These are phyloP conservation scores for Corylus avellana DNA, from an alignment of 306 rosid species.

Conservation along the genomic window DNA sequence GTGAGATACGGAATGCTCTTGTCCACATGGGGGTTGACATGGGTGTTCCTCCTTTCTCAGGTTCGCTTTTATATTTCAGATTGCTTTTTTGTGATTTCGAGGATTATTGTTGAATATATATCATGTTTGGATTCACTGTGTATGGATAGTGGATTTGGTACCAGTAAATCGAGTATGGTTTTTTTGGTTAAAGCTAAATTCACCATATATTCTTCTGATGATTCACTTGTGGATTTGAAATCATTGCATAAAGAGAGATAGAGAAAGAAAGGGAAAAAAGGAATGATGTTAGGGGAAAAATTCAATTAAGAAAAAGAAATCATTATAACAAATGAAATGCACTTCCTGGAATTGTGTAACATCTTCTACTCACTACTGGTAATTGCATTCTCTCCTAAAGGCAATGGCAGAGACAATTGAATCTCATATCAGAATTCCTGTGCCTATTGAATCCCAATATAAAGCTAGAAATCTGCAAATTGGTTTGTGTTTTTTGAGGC, in stretches of 20 bases:
- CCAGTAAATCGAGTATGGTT: background rate
- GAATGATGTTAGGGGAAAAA: background rate
- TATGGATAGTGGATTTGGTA: background rate
- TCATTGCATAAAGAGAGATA: background rate
- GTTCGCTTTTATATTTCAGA: constrained; percentile 35
- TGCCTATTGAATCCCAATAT: too few relatives aligned
- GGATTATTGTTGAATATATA: background rate
- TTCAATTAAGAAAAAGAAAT: background rate
- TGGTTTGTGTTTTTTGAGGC: background rate
- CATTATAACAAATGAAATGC: background rate
- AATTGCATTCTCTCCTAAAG: background rate
- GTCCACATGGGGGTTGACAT: constrained; percentile 82
- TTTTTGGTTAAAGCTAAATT: background rate
- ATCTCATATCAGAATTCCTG: too few relatives aligned
- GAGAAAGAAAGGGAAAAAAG: background rate
- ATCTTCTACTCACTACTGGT: background rate
- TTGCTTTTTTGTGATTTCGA: background rate
- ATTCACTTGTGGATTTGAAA: constrained; percentile 3
- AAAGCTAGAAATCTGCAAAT: background rate
- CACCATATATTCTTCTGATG: background rate
- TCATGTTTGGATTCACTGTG: background rate
- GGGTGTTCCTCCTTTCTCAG: constrained; percentile 98
- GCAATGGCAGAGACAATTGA: background rate
- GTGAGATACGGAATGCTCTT: constrained; percentile 71
- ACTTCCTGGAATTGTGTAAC: background rate